Evolutionary conservation across 2,329 filamentous ascomycete species (phyloP).

Genomic region (Colletotrichum viniferum): DNA sequence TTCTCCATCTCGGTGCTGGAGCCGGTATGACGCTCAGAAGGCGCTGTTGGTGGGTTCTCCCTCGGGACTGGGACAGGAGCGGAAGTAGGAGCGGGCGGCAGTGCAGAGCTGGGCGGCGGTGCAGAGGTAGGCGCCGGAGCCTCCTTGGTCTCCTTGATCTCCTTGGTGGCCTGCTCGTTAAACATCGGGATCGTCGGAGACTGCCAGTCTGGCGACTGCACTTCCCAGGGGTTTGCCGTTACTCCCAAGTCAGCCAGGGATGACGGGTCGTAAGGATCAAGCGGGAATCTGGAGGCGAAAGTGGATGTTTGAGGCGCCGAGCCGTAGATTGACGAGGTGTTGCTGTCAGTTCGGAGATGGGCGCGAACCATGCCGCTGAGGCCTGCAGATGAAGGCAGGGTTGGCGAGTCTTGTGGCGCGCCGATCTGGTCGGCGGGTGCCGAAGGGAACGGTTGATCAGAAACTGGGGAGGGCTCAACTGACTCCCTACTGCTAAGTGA

Average conservation of each 20-base stretch:
- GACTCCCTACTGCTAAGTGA: conserved; percentile 33
- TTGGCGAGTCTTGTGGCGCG: conserved; percentile 72
- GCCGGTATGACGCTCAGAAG: neutral
- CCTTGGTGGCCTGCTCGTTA: neutral
- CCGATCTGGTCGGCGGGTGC: conserved; percentile 24
- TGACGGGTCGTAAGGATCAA: conserved; percentile 33
- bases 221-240: conserved; percentile 50
- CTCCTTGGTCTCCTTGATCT: neutral
- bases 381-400: conserved; percentile 71
- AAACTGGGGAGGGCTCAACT: conserved; percentile 32
- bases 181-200: conserved; percentile 19
- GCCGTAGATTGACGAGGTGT: conserved; percentile 79
- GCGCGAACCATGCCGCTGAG: conserved; percentile 83
- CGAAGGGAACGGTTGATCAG: conserved; percentile 25
- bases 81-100: neutral
- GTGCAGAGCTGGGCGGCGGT: neutral
- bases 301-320: conserved; percentile 41
- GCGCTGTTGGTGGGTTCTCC: neutral
- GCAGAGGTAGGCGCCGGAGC: neutral
- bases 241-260: conserved; percentile 35
- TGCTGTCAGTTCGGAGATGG: conserved; percentile 83
- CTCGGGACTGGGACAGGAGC: neutral
- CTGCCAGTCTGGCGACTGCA: conserved; percentile 25
- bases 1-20: conserved; percentile 42
- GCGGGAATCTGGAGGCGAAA: conserved; percentile 42